Conservation (phyloP, 306 rosid species). For the Coriaria nepalensis region DNA sequence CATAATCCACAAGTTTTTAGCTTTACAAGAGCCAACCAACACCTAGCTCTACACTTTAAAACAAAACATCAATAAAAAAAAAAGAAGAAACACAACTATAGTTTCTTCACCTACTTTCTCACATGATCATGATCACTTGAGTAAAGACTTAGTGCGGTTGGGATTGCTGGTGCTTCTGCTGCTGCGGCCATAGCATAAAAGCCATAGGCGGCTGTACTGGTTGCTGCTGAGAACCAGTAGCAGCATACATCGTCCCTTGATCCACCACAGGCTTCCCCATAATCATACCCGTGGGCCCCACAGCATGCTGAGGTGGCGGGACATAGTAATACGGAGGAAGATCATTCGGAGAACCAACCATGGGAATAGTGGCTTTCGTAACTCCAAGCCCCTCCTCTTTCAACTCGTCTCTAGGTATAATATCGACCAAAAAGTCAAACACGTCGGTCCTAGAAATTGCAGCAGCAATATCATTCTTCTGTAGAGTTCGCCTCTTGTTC, state of each 20-base stretch:
- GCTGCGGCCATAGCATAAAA: constrained; percentile 69
- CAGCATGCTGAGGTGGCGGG: constrained; percentile 42
- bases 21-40: no score
- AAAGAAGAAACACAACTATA: no score
- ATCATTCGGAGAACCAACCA: constrained; percentile 48
- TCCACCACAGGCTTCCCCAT: constrained; percentile 66
- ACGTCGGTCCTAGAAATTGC: constrained; percentile 66
- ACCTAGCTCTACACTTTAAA: no score
- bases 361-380: constrained; percentile 50
- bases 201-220: constrained; percentile 45
- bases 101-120: no score
- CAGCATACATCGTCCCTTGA: constrained; percentile 31
- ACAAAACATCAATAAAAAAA: no score
- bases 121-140: no score
- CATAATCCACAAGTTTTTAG: no score
- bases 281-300: constrained; percentile 54
- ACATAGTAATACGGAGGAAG: constrained; percentile 61
- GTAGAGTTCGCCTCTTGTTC: constrained; percentile 71
- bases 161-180: constrained; percentile 34
- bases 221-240: constrained; percentile 24
- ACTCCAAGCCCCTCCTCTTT: constrained; percentile 74
- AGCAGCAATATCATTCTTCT: constrained; percentile 69
- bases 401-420: constrained; percentile 70
- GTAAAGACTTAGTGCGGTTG: constrained; percentile 23
- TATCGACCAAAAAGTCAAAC: constrained; percentile 71